Conservation (phyloP, 352 stramenopile species). For the Hyphochytrium catenoides region DNA sequence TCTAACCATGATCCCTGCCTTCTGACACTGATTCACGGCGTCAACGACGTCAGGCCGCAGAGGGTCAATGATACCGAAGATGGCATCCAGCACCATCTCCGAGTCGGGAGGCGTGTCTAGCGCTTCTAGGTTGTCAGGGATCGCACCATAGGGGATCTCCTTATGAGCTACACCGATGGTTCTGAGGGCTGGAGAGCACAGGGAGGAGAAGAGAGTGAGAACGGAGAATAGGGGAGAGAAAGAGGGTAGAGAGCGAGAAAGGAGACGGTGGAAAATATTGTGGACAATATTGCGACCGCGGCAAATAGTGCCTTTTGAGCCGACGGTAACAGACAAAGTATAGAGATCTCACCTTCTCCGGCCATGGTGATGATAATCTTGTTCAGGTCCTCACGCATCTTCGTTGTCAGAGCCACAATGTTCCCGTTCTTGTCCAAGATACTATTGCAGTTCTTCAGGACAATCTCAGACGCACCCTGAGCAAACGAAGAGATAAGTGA, state of each 20-base stretch:
- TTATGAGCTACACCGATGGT: conserved; percentile 63
- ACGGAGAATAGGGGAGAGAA: too few species aligned
- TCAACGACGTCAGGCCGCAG: conserved; percentile 76
- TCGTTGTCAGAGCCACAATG: conserved; percentile 22
- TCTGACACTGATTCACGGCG: conserved; percentile 75
- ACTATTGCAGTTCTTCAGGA: conserved; percentile 25
- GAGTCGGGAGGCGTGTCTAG: conserved; percentile 31
- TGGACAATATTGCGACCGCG: too few species aligned
- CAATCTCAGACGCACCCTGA: conserved; percentile 34
- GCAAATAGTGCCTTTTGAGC: too few species aligned
- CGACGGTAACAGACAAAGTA: too few species aligned
- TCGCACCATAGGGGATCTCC: conserved; percentile 23
- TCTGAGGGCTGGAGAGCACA: conserved; percentile 38
- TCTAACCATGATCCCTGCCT: conserved; percentile 89
- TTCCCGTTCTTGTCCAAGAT: conserved; percentile 31
- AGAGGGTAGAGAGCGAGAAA: too few species aligned
- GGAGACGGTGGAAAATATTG: too few species aligned
- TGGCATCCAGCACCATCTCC: conserved; percentile 45
- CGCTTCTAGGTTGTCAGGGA: conserved; percentile 31
- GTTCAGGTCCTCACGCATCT: conserved; percentile 37
- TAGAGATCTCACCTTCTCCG: too few species aligned
- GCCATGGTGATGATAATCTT: conserved; percentile 45
- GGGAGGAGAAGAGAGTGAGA: too few species aligned
- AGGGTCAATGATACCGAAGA: conserved; percentile 91
- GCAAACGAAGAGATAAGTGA: too few species aligned